A percentile compares a stretch with the other conserved stretches of the same genome.
Conservation (phyloP, 768 basidiomycete species). For the Fomitopsis pulvina region DNA sequence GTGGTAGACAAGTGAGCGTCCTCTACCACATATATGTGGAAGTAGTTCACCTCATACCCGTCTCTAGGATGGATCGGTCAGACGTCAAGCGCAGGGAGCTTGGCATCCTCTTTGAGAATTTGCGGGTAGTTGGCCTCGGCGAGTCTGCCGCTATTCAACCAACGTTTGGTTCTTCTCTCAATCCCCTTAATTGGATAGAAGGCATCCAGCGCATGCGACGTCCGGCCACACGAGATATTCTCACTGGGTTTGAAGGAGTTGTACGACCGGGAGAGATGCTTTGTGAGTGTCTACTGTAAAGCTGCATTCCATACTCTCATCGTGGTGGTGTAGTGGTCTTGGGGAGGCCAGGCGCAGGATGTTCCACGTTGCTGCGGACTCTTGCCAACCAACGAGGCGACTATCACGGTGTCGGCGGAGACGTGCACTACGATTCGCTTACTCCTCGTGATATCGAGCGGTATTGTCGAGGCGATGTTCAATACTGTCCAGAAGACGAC, state of each 20-base stretch:
- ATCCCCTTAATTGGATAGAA: slow-evolving; percentile 40
- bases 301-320: not conserved
- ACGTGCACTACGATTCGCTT: slow-evolving; percentile 73
- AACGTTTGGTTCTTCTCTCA: slow-evolving; percentile 59
- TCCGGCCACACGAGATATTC: slow-evolving; percentile 53
- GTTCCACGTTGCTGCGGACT: slow-evolving; percentile 76
- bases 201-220: slow-evolving; percentile 43
- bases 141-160: slow-evolving; percentile 45
- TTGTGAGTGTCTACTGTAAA: slow-evolving; percentile 40
- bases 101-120: slow-evolving; percentile 53
- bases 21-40: not conserved
- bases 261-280: slow-evolving; percentile 66
- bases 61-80: slow-evolving; percentile 37
- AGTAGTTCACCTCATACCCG: not conserved
- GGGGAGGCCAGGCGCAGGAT: slow-evolving; percentile 81
- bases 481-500: slow-evolving; percentile 82
- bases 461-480: slow-evolving; percentile 72
- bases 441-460: slow-evolving; percentile 53
- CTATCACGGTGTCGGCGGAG: slow-evolving; percentile 61
- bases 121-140: slow-evolving; percentile 56
- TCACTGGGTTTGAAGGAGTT: slow-evolving; percentile 48
- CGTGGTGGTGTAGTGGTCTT: slow-evolving; percentile 59
- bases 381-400: slow-evolving; percentile 74
- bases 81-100: slow-evolving; percentile 47
- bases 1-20: slow-evolving; percentile 17